These are phyloP conservation scores for Pichia sp. DNA, from an alignment of 1,139 yeast genomes.

Conservation along the genomic window DNA sequence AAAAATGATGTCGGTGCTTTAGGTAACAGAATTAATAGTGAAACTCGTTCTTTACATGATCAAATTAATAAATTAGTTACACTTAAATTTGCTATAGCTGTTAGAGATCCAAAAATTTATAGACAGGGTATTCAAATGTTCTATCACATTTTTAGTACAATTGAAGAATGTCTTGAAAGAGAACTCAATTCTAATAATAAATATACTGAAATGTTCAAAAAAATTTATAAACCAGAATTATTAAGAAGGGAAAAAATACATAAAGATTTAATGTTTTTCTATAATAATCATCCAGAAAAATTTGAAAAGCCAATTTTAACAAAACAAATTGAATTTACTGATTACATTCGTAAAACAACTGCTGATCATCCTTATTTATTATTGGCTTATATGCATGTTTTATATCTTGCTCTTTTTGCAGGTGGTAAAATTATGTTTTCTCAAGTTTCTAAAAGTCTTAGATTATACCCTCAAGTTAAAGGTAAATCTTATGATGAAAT, in stretches of 20 bases:
- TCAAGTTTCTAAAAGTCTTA: constrained; percentile 57
- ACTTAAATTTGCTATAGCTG: constrained; percentile 65
- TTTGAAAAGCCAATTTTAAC: constrained; percentile 52
- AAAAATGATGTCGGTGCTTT: constrained; percentile 74
- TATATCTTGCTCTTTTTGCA: constrained; percentile 81
- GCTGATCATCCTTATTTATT: constrained; percentile 61
- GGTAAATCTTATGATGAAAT: constrained; percentile 60
- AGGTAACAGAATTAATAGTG: constrained; percentile 69
- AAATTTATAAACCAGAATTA: constrained; percentile 68
- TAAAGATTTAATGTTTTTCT: constrained; percentile 62
- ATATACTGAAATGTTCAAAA: constrained; percentile 39
- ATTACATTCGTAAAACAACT: constrained; percentile 52
- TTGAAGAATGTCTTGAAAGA: constrained; percentile 50
- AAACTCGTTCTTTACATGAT: constrained; percentile 61
- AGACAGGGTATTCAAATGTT: constrained; percentile 77
- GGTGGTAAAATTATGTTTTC: constrained; percentile 77
- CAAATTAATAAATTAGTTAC: constrained; percentile 64
- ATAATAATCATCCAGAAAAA: constrained; percentile 48
- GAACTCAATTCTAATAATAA: constrained; percentile 42
- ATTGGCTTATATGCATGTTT: constrained; percentile 79
- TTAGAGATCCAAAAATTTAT: constrained; percentile 67
- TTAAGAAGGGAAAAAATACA: constrained; percentile 54
- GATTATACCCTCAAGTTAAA: constrained; percentile 67
- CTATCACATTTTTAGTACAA: constrained; percentile 66
- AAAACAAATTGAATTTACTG: constrained; percentile 54